phyloP scores from a whole-genome alignment of 2,329 filamentous ascomycete genomes.

The Fusarium sp. region DNA sequence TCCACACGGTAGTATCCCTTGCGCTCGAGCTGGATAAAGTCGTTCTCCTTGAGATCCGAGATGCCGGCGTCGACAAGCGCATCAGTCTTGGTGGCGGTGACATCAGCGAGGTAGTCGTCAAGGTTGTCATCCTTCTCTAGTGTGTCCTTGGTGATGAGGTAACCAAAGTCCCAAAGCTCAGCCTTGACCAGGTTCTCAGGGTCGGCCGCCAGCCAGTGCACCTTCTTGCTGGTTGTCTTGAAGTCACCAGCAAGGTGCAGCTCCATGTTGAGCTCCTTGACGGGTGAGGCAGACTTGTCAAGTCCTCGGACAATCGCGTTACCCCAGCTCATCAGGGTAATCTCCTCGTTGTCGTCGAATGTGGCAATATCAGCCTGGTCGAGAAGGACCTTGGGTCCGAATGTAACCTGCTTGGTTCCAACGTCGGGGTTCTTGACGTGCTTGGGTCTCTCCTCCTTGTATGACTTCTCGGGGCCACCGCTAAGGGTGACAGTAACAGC shows the following conservation, averaged over 20 bases:
- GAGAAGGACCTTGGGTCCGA: constrained; percentile 78
- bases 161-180: constrained; percentile 94
- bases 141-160: constrained; percentile 94
- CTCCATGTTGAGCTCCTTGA: constrained; percentile 80
- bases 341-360: constrained; percentile 87
- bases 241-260: constrained; percentile 94
- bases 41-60: constrained; percentile 79
- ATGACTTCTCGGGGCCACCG: constrained; percentile 71
- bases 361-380: constrained; percentile 88
- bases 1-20: constrained; percentile 94
- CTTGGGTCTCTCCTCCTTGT: constrained; percentile 81
- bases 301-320: constrained; percentile 83
- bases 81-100: constrained; percentile 79
- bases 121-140: constrained; percentile 87
- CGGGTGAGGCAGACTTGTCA: constrained; percentile 61
- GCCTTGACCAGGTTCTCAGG: constrained; percentile 81
- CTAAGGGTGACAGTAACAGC: constrained; percentile 76
- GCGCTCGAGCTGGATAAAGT: constrained; percentile 95
- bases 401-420: constrained; percentile 86
- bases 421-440: constrained; percentile 90
- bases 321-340: constrained; percentile 97
- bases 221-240: constrained; percentile 95
- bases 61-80: constrained; percentile 87
- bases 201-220: constrained; percentile 88
- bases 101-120: constrained; percentile 83